Percentiles rank a stretch among this genome's conserved stretches.
Evolutionary conservation across 2,329 filamentous ascomycete species (phyloP).

Genomic region (Nemania sp.): DNA sequence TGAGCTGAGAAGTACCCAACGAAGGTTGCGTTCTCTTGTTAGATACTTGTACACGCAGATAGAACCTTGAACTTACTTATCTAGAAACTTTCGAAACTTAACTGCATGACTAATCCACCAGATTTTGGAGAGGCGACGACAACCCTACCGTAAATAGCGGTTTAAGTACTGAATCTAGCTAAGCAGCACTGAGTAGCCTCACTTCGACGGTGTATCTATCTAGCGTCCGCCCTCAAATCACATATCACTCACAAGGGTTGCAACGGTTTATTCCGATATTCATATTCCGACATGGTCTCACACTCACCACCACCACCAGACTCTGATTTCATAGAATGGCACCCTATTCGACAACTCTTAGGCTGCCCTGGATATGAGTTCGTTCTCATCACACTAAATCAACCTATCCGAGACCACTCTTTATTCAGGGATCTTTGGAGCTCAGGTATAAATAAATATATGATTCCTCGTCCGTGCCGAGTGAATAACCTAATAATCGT

Average conservation of each 20-base stretch:
- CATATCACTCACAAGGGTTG: not conserved
- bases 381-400: conserved; percentile 70
- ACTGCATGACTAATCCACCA: not conserved
- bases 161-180: too few species aligned
- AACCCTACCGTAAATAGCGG: not conserved
- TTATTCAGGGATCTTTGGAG: conserved; percentile 49
- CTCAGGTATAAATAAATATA: conserved; percentile 46
- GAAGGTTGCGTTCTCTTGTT: not conserved
- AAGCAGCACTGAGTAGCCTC: too few species aligned
- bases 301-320: conserved; percentile 14
- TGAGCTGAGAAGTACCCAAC: not conserved
- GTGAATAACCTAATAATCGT: conserved; percentile 41
- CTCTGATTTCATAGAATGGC: conserved; percentile 48
- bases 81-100: not conserved
- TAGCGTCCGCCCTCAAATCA: too few species aligned
- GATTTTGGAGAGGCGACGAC: not conserved
- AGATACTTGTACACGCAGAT: not conserved
- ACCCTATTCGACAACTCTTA: conserved; percentile 50
- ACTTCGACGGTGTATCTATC: too few species aligned
- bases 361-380: conserved; percentile 52
- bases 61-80: too few species aligned
- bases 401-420: conserved; percentile 60
- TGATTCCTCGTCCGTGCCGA: not conserved
- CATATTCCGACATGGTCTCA: conserved; percentile 36
- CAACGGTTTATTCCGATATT: conserved; percentile 23